phyloP scores from a whole-genome alignment of 768 basidiomycete genomes.

The Suillus spraguei region DNA sequence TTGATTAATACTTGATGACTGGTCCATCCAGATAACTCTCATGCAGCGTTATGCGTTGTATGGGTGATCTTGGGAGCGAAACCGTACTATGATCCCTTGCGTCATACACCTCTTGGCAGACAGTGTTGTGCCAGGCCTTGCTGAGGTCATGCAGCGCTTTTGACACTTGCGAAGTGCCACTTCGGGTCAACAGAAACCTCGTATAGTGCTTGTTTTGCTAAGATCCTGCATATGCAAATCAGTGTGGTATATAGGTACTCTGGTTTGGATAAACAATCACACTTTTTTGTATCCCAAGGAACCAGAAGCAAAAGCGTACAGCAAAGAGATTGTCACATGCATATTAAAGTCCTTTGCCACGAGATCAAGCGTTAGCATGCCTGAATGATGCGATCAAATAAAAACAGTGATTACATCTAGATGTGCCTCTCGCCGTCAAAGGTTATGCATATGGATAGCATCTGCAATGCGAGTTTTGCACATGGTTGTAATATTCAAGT shows the following conservation, averaged over 20 bases:
- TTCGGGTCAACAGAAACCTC: neutral
- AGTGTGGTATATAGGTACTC: neutral
- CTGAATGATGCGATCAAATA: neutral
- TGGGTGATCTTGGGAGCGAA: neutral
- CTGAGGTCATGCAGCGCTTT: neutral
- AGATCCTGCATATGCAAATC: neutral
- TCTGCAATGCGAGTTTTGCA: neutral
- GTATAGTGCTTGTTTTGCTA: neutral
- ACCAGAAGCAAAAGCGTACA: neutral
- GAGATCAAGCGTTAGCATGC: neutral
- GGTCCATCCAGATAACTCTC: neutral
- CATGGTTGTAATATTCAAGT: neutral
- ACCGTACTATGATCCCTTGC: no score
- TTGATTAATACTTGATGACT: neutral
- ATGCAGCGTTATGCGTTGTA: neutral
- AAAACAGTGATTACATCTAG: neutral
- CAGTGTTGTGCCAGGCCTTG: neutral
- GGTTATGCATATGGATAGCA: neutral
- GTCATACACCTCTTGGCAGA: neutral
- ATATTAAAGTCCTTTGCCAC: constrained; percentile 7
- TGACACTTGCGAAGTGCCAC: neutral
- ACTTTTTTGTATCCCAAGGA: constrained; percentile 4
- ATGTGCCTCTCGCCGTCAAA: constrained; percentile 7
- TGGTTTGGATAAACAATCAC: neutral
- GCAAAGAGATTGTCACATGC: constrained; percentile 4